Evolutionary conservation across 345 rosid genomes (phyloP), one percentile per base, ranked within the genome.

Genomic region (Raphanus sativus): DNA sequence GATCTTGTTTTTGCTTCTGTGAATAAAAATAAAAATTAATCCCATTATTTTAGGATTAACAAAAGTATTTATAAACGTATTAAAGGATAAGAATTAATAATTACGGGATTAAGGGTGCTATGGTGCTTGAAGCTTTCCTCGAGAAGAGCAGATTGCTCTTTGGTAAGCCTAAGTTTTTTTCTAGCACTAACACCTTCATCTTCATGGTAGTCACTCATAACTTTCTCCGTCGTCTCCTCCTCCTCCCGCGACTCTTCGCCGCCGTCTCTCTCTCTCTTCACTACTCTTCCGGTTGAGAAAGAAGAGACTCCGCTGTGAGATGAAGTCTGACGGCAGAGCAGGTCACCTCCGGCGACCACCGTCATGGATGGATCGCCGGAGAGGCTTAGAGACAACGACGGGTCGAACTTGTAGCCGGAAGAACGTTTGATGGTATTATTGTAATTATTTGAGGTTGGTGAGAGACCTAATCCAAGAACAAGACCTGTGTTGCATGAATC

Each of bases 71-170:
- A 63, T 8, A 16, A 26, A 72, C 12, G 12, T 21, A 52, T 61
- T 12, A 67, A 33, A 59, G 21, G 25, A 69, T 56, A 25, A 69
- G 5, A 50, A 59, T 32, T 55, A 28, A 69, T 56, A 55, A 71
- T 28, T 89, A 96, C 99, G 26, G 98, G 99, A 81, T 96, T 93
- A 82, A 96, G 95, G 62, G 97, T 93, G 76, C 88, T 93, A 78
- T 91, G 98, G 36, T 86, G 94, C 74, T 96, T 96, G 87, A 96
- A 96, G 86, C 98, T 90, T 61, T 93, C 97, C 71, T 96, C 99
- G 7, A 96, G 85, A 64, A 93, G 89, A 84, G 92, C 89, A 58
- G 98, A 93, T 67, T 96, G 97, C 60, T 93, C 91, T 77, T 96
- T 96, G 62, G 93, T 87, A 62, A 93, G 97, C 65, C 99, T 82